Evolutionary conservation across 2,329 filamentous ascomycete species (phyloP), one percentile per base, ranked within the genome.

Genomic region (Fusarium tricinctum): DNA sequence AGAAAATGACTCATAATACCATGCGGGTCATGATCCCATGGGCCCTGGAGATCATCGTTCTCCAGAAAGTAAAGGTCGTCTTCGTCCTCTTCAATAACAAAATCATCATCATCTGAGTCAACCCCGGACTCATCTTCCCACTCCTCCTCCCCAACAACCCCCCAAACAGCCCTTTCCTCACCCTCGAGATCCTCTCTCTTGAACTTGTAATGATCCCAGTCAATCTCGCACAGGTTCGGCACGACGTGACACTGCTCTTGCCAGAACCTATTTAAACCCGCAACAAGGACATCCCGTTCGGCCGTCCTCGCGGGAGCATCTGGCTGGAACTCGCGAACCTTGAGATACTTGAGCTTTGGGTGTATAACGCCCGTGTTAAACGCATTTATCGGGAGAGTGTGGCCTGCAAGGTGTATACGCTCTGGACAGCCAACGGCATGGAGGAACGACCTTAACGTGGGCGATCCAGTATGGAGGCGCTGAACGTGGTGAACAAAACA

Each of bases 161-260:
- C 35, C 65, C 65, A 68, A 5, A 68, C 46, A 20, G 54, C 54
- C 9, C 52, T 66, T 1, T 69, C 46, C 8, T 68, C 65, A 0
- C 46, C 58, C 10, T 63, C 58, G 8, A 68, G 56, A 13, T 66
- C 33, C 22, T 66, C 17, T 6, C 65, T 46, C n/a, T 58, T 45
- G n/a, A 68, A 69, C 8, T 43, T 50, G 39, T 69, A 68, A 39
- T 66, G 60, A 14, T 68, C 66, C 55, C 66, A 62, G 19, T 69
- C 66, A 12, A 68, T 53, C 17, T 44, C 66, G 19, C 23, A n/a
- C 2, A 68, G 35, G 15, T 69, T 69, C 4, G 66, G 66, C 4
- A 62, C 55, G 5, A 57, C 20, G 6, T 23, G 33, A 2, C 51
- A 49, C 17, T 52, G 57, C 8, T 8, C 26, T 10, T 23, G 40